A percentile compares a stretch with the other conserved stretches of the same genome.
phyloP scores from a whole-genome alignment of 2,329 filamentous ascomycete species.

The Paramyrothecium roridum region DNA sequence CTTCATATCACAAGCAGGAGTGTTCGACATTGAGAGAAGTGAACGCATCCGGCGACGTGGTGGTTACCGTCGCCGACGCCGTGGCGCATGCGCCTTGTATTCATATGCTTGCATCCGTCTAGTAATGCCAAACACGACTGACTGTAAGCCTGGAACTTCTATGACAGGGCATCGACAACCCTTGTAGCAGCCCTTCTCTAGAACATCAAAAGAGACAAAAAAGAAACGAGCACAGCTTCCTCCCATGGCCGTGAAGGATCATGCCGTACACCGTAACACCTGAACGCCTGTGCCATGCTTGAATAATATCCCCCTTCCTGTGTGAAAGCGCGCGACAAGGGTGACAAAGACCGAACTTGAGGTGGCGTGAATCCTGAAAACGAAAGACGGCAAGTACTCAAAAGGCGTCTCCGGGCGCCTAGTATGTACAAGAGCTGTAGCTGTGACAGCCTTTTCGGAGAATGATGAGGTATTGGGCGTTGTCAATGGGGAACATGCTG shows the following conservation, averaged over 20 bases:
- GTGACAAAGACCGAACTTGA: not conserved
- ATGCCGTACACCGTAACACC: not conserved
- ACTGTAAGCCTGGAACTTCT: not conserved
- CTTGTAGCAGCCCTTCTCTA: not conserved
- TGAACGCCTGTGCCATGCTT: not conserved
- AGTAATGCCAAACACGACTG: not conserved
- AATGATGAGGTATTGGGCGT: not conserved
- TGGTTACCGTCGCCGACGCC: not conserved
- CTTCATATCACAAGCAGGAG: too few species aligned
- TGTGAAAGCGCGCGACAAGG: not conserved
- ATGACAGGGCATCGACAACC: not conserved
- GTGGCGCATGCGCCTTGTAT: not conserved
- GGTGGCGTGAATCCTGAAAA: not conserved
- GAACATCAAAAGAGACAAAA: not conserved
- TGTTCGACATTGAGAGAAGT: too few species aligned
- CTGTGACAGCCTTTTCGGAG: too few species aligned
- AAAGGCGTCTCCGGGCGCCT: too few species aligned
- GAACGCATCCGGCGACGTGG: too few species aligned
- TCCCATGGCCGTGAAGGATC: not conserved
- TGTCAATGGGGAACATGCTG: not conserved
- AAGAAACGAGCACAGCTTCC: not conserved
- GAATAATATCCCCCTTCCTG: not conserved
- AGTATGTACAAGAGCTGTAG: too few species aligned
- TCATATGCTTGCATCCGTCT: not conserved
- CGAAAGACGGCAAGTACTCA: not conserved